phyloP scores from a whole-genome alignment of 371 early-diverging fungal species.

The Batrachochytrium dendrobatidis region DNA sequence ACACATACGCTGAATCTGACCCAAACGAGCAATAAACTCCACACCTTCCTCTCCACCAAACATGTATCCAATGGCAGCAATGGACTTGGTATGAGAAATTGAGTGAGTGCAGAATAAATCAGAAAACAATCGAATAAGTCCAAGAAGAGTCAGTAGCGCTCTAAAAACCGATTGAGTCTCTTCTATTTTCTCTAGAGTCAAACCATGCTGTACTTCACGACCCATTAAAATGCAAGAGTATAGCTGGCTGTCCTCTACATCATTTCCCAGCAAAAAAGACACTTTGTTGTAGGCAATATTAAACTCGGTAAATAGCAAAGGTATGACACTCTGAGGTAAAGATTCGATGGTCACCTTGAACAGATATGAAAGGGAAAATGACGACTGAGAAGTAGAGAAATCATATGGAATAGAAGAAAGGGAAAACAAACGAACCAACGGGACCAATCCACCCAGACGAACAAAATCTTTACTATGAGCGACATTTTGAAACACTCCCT shows the following conservation, averaged over 20 bases:
- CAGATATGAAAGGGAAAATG: slow-evolving; percentile 62
- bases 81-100: slow-evolving; percentile 58
- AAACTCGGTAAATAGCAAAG: slow-evolving; percentile 39
- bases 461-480: slow-evolving; percentile 68
- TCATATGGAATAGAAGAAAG: slow-evolving; percentile 71
- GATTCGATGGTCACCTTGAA: slow-evolving; percentile 65
- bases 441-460: slow-evolving; percentile 56
- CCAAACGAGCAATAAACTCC: slow-evolving; percentile 49
- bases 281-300: slow-evolving; percentile 39
- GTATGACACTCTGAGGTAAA: slow-evolving; percentile 46
- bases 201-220: not conserved
- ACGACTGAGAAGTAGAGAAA: slow-evolving; percentile 59
- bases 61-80: slow-evolving; percentile 52
- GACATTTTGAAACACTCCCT: slow-evolving; percentile 76
- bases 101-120: slow-evolving; percentile 65
- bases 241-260: slow-evolving; percentile 30
- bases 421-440: slow-evolving; percentile 55
- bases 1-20: slow-evolving; percentile 58
- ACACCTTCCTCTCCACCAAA: slow-evolving; percentile 48
- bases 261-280: slow-evolving; percentile 25
- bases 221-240: slow-evolving; percentile 39
- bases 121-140: slow-evolving; percentile 57
- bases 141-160: slow-evolving; percentile 53
- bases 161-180: slow-evolving; percentile 51
- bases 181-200: slow-evolving; percentile 13